Percentiles rank a stretch among this genome's conserved stretches.
Evolutionary conservation across 140 eudicot species (phyloP).

Genomic region (Senecio squalidus): DNA sequence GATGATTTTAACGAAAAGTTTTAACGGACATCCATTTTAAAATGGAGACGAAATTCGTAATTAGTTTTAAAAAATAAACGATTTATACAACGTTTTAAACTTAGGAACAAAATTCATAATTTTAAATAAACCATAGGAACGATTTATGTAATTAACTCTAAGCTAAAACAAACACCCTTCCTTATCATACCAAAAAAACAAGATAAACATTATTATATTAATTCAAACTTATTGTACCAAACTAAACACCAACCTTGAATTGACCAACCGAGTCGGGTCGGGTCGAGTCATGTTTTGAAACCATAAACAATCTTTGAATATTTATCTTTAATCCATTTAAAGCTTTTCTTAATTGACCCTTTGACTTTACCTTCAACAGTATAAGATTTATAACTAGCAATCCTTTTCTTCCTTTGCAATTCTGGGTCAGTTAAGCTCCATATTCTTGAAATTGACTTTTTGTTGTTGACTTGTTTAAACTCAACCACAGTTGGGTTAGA

Average conservation of each 20-base stretch:
- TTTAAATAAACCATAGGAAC: too few species aligned
- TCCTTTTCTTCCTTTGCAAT: constrained; percentile 62
- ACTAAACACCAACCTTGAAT: background rate
- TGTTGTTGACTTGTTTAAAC: constrained; percentile 36
- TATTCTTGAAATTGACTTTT: constrained; percentile 32
- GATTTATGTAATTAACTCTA: too few species aligned
- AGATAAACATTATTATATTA: too few species aligned
- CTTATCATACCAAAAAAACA: too few species aligned
- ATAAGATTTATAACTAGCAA: constrained; percentile 56
- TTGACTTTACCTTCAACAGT: constrained; percentile 55
- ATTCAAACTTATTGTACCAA: too few species aligned
- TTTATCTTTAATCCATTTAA: constrained; percentile 51
- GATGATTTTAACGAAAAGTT: too few species aligned
- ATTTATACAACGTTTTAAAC: too few species aligned
- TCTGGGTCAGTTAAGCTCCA: constrained; percentile 67
- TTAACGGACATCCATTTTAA: too few species aligned
- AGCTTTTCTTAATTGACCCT: constrained; percentile 59
- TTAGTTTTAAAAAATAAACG: too few species aligned
- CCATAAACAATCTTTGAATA: constrained; percentile 41
- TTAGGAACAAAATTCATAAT: too few species aligned
- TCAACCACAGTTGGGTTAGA: constrained; percentile 29
- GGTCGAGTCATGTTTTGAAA: constrained; percentile 17
- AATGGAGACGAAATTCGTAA: too few species aligned
- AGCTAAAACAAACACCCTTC: too few species aligned
- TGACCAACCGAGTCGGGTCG: background rate